Evolutionary conservation across 352 stramenopile species (phyloP), one percentile per base, ranked within the genome.

Genomic region (Globisporangium abappressorium): DNA sequence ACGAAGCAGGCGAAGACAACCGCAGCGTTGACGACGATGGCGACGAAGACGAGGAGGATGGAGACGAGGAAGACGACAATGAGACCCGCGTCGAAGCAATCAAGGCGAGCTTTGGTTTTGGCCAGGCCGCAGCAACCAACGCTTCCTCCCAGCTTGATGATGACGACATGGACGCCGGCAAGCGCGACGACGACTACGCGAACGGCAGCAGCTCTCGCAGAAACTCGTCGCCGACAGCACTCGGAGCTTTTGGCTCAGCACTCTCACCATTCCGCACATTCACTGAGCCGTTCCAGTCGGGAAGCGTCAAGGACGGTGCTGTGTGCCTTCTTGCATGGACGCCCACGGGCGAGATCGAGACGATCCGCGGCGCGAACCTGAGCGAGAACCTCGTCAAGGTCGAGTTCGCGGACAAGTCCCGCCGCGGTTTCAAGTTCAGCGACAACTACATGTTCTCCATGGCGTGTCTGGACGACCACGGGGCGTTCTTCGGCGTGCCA

Each of bases 361-460:
- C 81, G 49, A 83, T 95, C 28, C 81, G 83, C 20, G 82, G 81
- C n/a, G 78, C 83, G 5, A 87, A 68, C 59, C 79, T 81, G 71
- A 84, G 80, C 33, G 83, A 92, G 59, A 83, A 92, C 72, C 71
- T 95, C 6, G 77, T 95, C 22, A 91, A 92, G 64, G 83, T 95
- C 41, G 82, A 89, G 62, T 95, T 95, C 49, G 66, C 76, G 0
- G 87, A 95, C 79, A 95, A 93, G 47, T 84, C 81, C 53, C 85
- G 84, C 5, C 87, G 87, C 61, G 86, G 85, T 0, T 93, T 95
- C 70, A 95, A 94, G 73, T 92, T 95, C 60, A 87, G 78, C 64
- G 87, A 95, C 68, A 91, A 89, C 63, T 93, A 94, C 65, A 76
- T 89, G 65, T 93, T 94, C 65, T 84, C 80, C 2, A 91, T 95